Percentiles rank a stretch among this genome's conserved stretches.
phyloP scores from a whole-genome alignment of 805 yeast species.

The Candida oleophila region DNA sequence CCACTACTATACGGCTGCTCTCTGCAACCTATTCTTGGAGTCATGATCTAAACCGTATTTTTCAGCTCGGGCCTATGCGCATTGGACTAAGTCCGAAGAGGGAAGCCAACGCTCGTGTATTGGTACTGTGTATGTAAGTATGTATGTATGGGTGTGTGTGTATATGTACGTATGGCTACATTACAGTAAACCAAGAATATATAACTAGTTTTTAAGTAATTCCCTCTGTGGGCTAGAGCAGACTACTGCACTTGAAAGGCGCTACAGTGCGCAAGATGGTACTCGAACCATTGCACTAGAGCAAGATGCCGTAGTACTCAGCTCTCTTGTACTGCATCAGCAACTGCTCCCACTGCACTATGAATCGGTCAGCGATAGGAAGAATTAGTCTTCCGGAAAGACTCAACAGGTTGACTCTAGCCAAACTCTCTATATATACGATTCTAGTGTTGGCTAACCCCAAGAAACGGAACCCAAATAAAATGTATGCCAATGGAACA shows the following conservation, averaged over 20 bases:
- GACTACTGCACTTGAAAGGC: too few relatives aligned
- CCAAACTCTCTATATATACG: conserved; percentile 82
- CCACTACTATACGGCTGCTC: neutral
- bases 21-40: neutral
- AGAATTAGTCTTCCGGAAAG: conserved; percentile 71
- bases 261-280: too few relatives aligned
- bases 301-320: conserved; percentile 77
- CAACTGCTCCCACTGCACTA: conserved; percentile 87
- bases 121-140: neutral
- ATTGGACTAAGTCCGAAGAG: too few relatives aligned
- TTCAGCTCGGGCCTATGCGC: neutral
- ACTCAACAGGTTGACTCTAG: conserved; percentile 75
- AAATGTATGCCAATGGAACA: conserved; percentile 62
- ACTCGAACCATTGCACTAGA: too few relatives aligned
- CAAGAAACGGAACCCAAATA: conserved; percentile 49
- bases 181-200: too few relatives aligned
- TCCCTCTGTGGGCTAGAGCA: too few relatives aligned
- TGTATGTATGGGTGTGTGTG: neutral
- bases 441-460: conserved; percentile 54
- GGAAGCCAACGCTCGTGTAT: too few relatives aligned
- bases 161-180: too few relatives aligned
- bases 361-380: conserved; percentile 70
- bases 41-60: neutral
- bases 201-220: too few relatives aligned
- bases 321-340: conserved; percentile 51